Base-by-base conservation (phyloP, 2,329 filamentous ascomycete genomes). In the Immersiporthe knoxdaviesiana region DNA sequence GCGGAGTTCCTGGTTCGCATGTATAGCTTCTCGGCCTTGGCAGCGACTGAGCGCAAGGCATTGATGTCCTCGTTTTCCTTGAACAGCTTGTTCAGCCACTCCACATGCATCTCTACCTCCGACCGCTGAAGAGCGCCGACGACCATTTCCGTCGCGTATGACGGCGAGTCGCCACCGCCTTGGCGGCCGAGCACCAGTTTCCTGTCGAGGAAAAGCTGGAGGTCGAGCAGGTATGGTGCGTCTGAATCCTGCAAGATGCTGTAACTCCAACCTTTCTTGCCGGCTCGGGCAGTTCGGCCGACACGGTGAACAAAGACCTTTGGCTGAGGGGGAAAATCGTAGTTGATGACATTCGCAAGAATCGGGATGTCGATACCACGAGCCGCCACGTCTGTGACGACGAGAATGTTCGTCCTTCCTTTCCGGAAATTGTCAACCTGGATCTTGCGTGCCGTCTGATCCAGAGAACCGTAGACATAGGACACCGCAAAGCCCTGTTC, bases 241-340 rank as follows among this genome's bases (percentile, higher is more conserved):
- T 99, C 96, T 1, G 91, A 88, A 73, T 97, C 92, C 69, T 93
- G 88, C 35, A 98, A 90, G 30, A 99, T 85, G 82, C 93, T 97
- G 81, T 97, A 99, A 81, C 91, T 92, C 96, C 96, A 98, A 72
- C 96, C 96, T 73, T 91, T 89, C 75, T 93, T 91, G 18, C 95
- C 96, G 59, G 97, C 97, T 87, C 96, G 90, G 54, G 96, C 97
- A 35, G 97, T 99, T 81, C 96, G 91, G 75, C 96, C 96, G 61
- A 99, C 96, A 77, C 96, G 91, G 80, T 99, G 96, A 37, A 99
- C 92, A 75, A 97, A 99, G 56, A 99, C 90, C 81, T 99, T 99
- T 27, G 96, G 93, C 76, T 98, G 96, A 1, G 95, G 92, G 3
- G 96, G 95, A 73, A 99, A 99, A 77, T 98, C 95, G 80, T 97